Base-by-base conservation (phyloP, 805 yeast genomes). In the Brettanomyces naardenensis region DNA sequence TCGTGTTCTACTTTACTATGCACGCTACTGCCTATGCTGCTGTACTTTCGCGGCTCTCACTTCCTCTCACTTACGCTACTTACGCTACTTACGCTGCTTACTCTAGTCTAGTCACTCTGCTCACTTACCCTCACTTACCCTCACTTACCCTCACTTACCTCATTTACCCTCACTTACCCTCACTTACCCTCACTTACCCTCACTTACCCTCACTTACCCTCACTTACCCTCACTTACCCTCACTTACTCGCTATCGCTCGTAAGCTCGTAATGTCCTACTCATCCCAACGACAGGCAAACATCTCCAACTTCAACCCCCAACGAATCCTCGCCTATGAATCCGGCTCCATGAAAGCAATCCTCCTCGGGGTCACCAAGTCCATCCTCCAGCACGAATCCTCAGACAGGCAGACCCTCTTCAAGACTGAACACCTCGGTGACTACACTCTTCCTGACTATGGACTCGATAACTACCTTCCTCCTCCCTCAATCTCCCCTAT, bases 221-320 rank as follows among this genome's bases (percentile, higher is more conserved):
- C 28, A 25, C n/a, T 25, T 25, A 11, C n/a, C n/a, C 13, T 25
- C 28, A 11, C 28, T 25, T 25, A 11, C 13, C 13, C 10, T 25
- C 10, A 2, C n/a, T 11, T 25, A 25, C n/a, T n/a, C 28, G 13
- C 28, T 25, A 11, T 25, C n/a, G 13, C 28, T 25, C 28, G 28
- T 25, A 11, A 25, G n/a, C 10, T n/a, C 13, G 28, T 25, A 25
- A 25, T 23, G 27, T 23, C 27, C 27, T 33, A 34, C 37, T 20
- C 39, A 3, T 28, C 27, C 1, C 42, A 41, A 28, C 35, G 49
- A 33, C 40, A 44, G 28, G 43, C 47, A 17, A 46, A 46, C 19
- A 26, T 44, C 21, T 30, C 39, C 11, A 21, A 31, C 13, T 44
- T 42, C 25, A 37, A 33, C 19, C 17, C 35, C 15, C 15, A 23